Percentiles rank a stretch among this genome's conserved stretches.
phyloP scores from a whole-genome alignment of 2,329 filamentous ascomycete species.

The Lasiodiplodia sp. region DNA sequence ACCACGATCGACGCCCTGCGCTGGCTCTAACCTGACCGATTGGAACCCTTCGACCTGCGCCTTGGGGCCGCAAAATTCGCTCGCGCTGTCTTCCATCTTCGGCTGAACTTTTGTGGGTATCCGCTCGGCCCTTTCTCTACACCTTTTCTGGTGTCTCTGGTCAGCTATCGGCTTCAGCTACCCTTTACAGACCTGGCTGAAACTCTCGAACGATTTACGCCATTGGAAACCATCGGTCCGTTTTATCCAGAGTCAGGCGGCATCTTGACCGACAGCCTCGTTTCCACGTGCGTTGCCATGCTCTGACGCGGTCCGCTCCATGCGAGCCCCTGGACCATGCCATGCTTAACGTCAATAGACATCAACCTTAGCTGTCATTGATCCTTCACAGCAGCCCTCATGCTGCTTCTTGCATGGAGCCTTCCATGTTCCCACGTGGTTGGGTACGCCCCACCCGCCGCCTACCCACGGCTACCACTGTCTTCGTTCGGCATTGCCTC shows the following conservation, averaged over 20 bases:
- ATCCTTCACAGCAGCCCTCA: background rate
- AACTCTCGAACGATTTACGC: constrained; percentile 1
- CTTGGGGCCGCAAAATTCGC: background rate
- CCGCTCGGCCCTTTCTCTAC: no score
- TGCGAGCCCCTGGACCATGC: constrained; percentile 4
- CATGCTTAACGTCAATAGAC: constrained; percentile 2
- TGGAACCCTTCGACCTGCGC: no score
- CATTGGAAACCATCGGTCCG: background rate
- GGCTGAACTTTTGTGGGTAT: background rate
- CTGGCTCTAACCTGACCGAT: no score
- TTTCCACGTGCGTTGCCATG: background rate
- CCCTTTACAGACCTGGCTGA: constrained; percentile 4
- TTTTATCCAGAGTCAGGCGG: constrained; percentile 5
- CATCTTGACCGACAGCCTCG: background rate
- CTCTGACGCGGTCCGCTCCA: constrained; percentile 8
- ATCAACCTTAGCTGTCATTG: background rate
- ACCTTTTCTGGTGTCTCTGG: background rate
- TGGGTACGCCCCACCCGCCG: background rate
- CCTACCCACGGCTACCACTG: background rate
- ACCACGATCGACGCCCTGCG: background rate
- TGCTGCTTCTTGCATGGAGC: background rate
- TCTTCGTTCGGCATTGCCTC: background rate
- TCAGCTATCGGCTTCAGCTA: background rate
- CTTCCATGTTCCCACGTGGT: constrained; percentile 15
- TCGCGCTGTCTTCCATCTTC: background rate